Percentiles rank a stretch among this genome's conserved stretches.
Evolutionary conservation across 208 protist species (phyloP).

Genomic region (Wallacemonas sp.): DNA sequence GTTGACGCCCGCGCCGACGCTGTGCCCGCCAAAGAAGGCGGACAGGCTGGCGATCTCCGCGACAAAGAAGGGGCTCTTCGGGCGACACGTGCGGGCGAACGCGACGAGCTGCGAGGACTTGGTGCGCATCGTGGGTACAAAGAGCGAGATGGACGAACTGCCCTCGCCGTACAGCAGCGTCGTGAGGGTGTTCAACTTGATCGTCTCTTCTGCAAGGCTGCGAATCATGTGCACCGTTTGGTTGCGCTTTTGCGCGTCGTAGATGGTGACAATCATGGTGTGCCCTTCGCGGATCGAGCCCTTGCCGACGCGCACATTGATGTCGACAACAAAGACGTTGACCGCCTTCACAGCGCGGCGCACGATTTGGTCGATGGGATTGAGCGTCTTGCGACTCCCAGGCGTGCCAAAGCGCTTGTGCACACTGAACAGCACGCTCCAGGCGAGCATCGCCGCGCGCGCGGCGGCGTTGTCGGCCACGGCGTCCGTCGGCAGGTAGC

Average conservation of each 20-base stretch:
- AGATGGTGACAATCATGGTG: conserved; percentile 93
- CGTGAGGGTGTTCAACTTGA: conserved; percentile 83
- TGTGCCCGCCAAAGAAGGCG: conserved; percentile 69
- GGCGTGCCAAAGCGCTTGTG: conserved; percentile 87
- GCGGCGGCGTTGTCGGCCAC: conserved; percentile 25
- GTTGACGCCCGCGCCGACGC: conserved; percentile 57
- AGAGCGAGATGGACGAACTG: conserved; percentile 87
- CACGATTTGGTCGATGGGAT: conserved; percentile 88
- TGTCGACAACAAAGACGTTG: conserved; percentile 91
- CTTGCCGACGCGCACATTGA: conserved; percentile 85
- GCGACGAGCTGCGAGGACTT: conserved; percentile 77
- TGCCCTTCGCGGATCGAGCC: conserved; percentile 88
- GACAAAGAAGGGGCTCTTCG: conserved; percentile 92
- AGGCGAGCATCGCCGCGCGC: conserved; percentile 66
- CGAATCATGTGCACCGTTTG: conserved; percentile 90
- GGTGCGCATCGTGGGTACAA: conserved; percentile 82
- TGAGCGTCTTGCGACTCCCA: conserved; percentile 80
- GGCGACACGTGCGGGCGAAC: conserved; percentile 86
- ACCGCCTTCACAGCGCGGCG: conserved; percentile 89
- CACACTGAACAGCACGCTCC: conserved; percentile 81
- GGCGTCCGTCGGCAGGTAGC: conserved; percentile 20
- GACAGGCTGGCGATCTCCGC: conserved; percentile 76
- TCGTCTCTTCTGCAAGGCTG: conserved; percentile 81
- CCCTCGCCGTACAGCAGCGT: conserved; percentile 89
- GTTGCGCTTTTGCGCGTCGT: conserved; percentile 77